Base-by-base conservation (phyloP, 129 eudicot species). In the Lonicera japonica region DNA sequence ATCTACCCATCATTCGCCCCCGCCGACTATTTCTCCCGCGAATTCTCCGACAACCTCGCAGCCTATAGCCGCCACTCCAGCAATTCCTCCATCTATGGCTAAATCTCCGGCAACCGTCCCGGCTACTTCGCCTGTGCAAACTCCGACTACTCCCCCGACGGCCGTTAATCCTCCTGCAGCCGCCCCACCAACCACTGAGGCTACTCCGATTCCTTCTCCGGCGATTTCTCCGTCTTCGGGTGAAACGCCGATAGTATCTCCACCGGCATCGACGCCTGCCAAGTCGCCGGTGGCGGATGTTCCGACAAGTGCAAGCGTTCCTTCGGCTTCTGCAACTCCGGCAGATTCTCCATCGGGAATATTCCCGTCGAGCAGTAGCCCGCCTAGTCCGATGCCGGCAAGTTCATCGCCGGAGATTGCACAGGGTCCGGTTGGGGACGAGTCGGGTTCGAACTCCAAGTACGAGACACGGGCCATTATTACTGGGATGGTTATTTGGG, bases 291-390 rank as follows among this genome's bases (percentile, higher is more conserved):
- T 74, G 4, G 20, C 58, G 9, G 55, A 64, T 38, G 65, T 61
- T 29, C 24, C 57, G 0, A 70, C 77, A 13, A 23, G 69, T 0
- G 63, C 38, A 6, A 56, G 69, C 17, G 56, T 73, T 47, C 79
- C 83, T 45, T 73, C 83, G 40, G 55, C 64, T 59, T 73, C 83
- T 0, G 72, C 76, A 16, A 70, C 80, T 9, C 77, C 77, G 19
- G 73, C 79, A 5, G 76, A 39, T 41, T 52, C 70, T 11, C 83
- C 78, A 15, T 29, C 50, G 13, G 79, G 24, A 3, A 17, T 59
- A 19, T 64, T 73, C 55, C 83, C 83, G 25, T 57, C 83, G 5
- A 67, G 54, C 50, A 18, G 68, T 21, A 69, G 75, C 64, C 68
- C 70, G 16, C 75, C 80, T 16, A 65, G 73, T 24, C 77, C 73